phyloP scores from a whole-genome alignment of 2,329 filamentous ascomycete species.

The Claviceps maximensis region DNA sequence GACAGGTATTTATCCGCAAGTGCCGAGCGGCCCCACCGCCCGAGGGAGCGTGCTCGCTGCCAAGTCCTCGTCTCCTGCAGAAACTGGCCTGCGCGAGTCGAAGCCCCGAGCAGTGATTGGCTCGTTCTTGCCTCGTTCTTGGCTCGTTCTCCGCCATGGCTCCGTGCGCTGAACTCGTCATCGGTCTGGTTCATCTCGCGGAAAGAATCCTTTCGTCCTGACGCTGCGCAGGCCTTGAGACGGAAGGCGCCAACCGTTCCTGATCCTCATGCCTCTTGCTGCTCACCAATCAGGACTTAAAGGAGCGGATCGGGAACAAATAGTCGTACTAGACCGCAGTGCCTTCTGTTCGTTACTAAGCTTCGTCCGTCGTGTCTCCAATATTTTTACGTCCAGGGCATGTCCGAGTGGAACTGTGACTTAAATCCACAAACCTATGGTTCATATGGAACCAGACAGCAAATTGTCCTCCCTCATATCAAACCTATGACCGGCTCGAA shows the following conservation, averaged over 20 bases:
- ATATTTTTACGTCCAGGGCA: not conserved
- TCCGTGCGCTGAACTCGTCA: not conserved
- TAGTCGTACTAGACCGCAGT: not conserved
- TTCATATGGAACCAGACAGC: not conserved
- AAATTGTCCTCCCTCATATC: not conserved
- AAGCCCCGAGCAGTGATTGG: not conserved
- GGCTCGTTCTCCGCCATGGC: too few species aligned
- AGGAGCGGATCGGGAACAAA: not conserved
- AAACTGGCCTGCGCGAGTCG: not conserved
- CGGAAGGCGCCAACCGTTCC: not conserved
- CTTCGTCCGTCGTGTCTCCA: not conserved
- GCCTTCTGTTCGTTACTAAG: not conserved
- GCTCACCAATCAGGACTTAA: not conserved
- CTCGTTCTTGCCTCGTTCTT: too few species aligned
- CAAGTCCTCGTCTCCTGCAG: not conserved
- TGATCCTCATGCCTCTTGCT: not conserved
- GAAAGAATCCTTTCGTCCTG: not conserved
- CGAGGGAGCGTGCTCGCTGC: not conserved
- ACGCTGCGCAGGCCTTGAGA: not conserved
- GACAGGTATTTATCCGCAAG: not conserved
- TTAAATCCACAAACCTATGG: not conserved
- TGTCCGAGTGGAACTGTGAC: not conserved
- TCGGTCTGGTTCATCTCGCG: not conserved
- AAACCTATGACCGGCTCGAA: too few species aligned
- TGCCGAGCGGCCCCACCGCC: not conserved